Evolutionary conservation across 805 yeast species (phyloP), one percentile per base, ranked within the genome.

Genomic region (Metschnikowia hibisci): DNA sequence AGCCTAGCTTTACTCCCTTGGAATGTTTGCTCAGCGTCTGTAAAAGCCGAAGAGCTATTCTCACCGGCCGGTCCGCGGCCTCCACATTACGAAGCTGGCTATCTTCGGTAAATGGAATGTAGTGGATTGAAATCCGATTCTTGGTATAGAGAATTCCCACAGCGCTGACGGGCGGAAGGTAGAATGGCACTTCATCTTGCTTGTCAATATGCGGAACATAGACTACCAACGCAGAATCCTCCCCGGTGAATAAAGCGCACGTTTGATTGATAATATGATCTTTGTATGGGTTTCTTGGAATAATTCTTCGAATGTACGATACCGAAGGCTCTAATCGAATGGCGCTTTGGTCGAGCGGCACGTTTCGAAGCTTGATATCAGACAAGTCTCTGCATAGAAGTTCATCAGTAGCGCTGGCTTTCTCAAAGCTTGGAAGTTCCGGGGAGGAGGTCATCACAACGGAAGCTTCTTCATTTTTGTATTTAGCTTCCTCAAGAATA

Each of bases 231-330:
- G 80, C 69, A 3, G 80, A 63, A 25, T 70, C 63, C 10, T 53
- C 55, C 43, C 48, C 48, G 4, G 67, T 66, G 58, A 74, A 64
- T 1, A 78, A 64, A 27, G 80, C 63, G 62, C 97, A 90, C 0
- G 96, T 84, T 62, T 91, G 98, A 58, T 87, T 86, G 48, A 89
- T 80, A 18, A 87, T 77, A 40, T 77, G 76, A 59, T 90, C 98
- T 55, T 87, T 84, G 58, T 78, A 81, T 0, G 96, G 96, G 56
- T 90, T 90, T 62, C 97, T 72, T 9, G 98, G 98, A n/a, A 90
- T 76, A 28, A 90, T 80, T 52, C 96, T 71, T 52, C 97, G 76
- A n/a, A 88, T 87, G 36, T 84, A 65, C 51, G 81, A 80, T 15
- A 62, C 59, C 34, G 69, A 67, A 14, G 73, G 71, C 44, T 56